Base-by-base conservation (phyloP, 2,329 filamentous ascomycete species). In the Trichoderma arundinaceum region DNA sequence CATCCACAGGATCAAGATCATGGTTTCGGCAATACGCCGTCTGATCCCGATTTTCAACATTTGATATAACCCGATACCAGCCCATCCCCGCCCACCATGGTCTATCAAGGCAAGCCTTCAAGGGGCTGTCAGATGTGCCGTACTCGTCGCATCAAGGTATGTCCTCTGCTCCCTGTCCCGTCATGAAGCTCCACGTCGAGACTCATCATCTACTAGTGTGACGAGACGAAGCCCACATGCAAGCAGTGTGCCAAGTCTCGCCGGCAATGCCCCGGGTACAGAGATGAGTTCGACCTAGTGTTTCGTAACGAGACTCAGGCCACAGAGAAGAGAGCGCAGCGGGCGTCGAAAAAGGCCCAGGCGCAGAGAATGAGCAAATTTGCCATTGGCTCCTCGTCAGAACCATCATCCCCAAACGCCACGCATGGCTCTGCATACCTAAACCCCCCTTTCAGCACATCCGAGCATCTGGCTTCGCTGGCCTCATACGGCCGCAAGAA, bases 91-190 rank as follows among this genome's bases (percentile, higher is more conserved):
- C 66, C 13, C 75, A 78, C 66, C 69, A 89, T 89, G 87, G 87
- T 88, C 12, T 89, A 88, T 71, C 87, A 85, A 68, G 87, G 87
- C 48, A 88, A 88, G 77, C 86, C 88, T 72, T 89, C 87, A 0
- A 79, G 82, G 78, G 90, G 89, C 71, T 92, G 90, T 72, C 89
- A 90, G 78, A 91, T 89, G 85, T 92, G 90, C 75, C 85, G 89
- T 74, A 89, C 84, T 41, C 83, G 90, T 69, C 84, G 89, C 71
- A 92, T 92, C 74, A 92, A 92, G 84, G 90, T 90, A 81, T 68
- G 81, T 17, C 35, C 62, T 66, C 38, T 13, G 32, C 65, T 39
- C 41, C 4, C 15, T 19, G 12, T 28, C 39, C 51, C 17, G 41
- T 9, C 22, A 57, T 38, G 51, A 22, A 46, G 13, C 32, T 19